Evolutionary conservation across 1,284 basidiomycete genomes (phyloP), one percentile per base, ranked within the genome.

Genomic region (Papiliotrema fonsecae): DNA sequence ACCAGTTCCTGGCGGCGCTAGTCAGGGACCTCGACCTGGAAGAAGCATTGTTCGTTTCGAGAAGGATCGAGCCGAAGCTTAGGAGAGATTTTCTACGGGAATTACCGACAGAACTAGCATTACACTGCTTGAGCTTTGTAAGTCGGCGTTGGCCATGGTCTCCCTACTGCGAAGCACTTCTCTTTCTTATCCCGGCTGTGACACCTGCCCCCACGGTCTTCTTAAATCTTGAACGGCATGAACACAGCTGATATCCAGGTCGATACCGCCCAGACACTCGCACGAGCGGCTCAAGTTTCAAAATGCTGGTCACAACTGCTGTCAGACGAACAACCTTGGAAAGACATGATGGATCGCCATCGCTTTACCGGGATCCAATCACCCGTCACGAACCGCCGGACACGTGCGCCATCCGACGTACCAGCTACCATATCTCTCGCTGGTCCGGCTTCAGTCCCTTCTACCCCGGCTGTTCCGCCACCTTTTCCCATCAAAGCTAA

Each of bases 281-380:
- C 82, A 0, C 75, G 87, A 6, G 86, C 86, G 0, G 78, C 81
- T 36, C 78, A 80, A 42, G 93, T 97, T 24, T 87, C 83, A 58
- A 77, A 78, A 42, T 79, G 80, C 50, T 97, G 94, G 94, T 75
- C 81, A 38, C 76, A 74, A 10, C 79, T 97, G 4, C 78, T 87
- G n/a, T 77, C 80, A 48, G 91, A 94, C 64, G 90, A 96, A 58
- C 79, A 78, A 52, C 78, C 89, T 3, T 97, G 93, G 94, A 84
- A 82, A 69, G 69, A 79, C 21, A 83, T 96, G 82, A 91, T 87
- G 64, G 73, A 78, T 37, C 64, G 75, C 10, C 79, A 82, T 57
- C 79, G 78, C 3, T 86, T 83, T 62, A 53, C 47, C 18, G 30
- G 38, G 16, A 40, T 47, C 46, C 19, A 43, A 46, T 35, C 31